Evolutionary conservation across 768 basidiomycete genomes (phyloP).

Genomic region (Serendipita sp.): DNA sequence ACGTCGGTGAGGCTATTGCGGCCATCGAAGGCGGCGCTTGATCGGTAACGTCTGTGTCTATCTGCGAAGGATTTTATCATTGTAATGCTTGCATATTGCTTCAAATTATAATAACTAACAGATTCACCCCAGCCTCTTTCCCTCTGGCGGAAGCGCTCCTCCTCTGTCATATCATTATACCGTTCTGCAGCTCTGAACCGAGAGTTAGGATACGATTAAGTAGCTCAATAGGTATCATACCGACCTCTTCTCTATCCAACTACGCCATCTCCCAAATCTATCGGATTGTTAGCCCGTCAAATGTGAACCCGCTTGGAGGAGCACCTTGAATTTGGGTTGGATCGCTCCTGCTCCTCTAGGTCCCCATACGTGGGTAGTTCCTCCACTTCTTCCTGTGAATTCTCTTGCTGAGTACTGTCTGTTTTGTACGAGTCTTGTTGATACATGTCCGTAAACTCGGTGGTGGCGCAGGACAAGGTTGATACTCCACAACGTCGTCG

Average conservation of each 20-base stretch:
- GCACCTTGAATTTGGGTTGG: conserved; percentile 56
- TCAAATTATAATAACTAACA: conserved; percentile 14
- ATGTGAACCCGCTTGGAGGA: conserved; percentile 2
- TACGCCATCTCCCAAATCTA: conserved; percentile 74
- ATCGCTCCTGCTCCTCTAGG: conserved; percentile 54
- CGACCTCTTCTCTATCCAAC: conserved; percentile 80
- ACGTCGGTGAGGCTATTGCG: neutral
- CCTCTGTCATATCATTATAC: conserved; percentile 46
- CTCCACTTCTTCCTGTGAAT: conserved; percentile 29
- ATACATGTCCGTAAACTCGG: too few species aligned
- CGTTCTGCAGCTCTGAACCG: conserved; percentile 61
- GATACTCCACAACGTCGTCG: too few species aligned
- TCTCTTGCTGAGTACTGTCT: conserved; percentile 19
- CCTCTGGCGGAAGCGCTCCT: conserved; percentile 39
- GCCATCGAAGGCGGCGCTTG: conserved; percentile 22
- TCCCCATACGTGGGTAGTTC: conserved; percentile 68
- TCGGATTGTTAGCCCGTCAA: neutral
- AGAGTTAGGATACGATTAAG: neutral
- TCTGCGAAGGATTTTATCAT: conserved; percentile 14
- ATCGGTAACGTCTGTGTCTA: conserved; percentile 19
- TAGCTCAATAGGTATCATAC: conserved; percentile 5
- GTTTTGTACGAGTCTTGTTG: too few species aligned
- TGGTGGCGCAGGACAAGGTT: too few species aligned
- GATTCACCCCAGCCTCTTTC: conserved; percentile 56
- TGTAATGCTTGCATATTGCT: conserved; percentile 1